phyloP scores from a whole-genome alignment of 768 basidiomycete species.

The Pisolithus albus region DNA sequence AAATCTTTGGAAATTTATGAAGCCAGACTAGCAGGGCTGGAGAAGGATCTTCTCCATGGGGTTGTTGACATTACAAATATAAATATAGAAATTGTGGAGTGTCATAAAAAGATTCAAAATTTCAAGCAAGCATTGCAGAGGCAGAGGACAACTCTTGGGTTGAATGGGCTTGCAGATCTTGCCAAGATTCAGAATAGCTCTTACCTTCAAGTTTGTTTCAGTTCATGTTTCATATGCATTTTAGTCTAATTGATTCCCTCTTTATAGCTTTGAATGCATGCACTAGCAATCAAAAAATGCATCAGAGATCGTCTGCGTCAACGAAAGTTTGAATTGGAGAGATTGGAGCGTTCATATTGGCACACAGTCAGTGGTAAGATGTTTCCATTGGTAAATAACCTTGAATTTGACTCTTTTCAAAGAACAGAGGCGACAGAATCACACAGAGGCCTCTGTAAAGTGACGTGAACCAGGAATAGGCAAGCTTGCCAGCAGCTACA shows the following conservation, averaged over 20 bases:
- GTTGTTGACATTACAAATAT: not conserved
- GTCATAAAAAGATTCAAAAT: not conserved
- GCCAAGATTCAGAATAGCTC: slow-evolving; percentile 4
- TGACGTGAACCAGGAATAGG: slow-evolving; percentile 23
- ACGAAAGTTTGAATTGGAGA: too few relatives aligned
- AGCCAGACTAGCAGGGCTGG: not conserved
- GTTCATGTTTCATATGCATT: too few relatives aligned
- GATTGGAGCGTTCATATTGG: too few relatives aligned
- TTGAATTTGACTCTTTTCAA: not conserved
- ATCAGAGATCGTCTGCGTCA: too few relatives aligned
- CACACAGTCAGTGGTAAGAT: too few relatives aligned
- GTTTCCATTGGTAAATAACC: not conserved
- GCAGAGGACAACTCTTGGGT: not conserved
- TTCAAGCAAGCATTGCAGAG: not conserved
- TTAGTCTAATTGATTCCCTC: too few relatives aligned
- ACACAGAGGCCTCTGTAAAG: slow-evolving; percentile 23
- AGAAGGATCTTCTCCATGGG: slow-evolving; percentile 2
- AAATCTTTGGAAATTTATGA: not conserved
- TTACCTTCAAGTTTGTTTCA: slow-evolving; percentile 2
- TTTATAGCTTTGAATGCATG: too few relatives aligned
- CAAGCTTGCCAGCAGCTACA: slow-evolving; percentile 21
- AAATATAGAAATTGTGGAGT: not conserved
- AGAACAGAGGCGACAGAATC: slow-evolving; percentile 22
- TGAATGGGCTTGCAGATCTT: not conserved
- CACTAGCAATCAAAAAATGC: too few relatives aligned